Conservation (phyloP, 2,329 filamentous ascomycete species). For the Cladophialophora yegresii region DNA sequence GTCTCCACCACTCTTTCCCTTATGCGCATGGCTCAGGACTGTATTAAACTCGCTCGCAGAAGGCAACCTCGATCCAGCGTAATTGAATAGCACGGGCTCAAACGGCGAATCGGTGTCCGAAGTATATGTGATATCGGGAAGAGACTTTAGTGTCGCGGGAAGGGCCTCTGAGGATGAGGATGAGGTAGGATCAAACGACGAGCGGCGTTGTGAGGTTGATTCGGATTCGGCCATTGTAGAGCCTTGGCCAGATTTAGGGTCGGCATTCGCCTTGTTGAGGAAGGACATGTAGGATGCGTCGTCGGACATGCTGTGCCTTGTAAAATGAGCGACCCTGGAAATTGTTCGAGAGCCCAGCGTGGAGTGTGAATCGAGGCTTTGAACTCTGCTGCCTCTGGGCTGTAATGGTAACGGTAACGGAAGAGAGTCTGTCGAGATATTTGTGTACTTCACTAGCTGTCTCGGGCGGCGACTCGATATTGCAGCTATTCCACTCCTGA, state of each 20-base stretch:
- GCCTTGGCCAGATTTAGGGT: slow-evolving; percentile 48
- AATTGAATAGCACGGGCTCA: slow-evolving; percentile 70
- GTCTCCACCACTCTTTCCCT: slow-evolving; percentile 36
- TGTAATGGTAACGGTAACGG: neutral
- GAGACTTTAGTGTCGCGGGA: slow-evolving; percentile 55
- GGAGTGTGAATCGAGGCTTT: neutral
- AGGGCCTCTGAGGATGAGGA: slow-evolving; percentile 37
- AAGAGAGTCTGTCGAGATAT: neutral
- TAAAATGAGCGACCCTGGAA: neutral
- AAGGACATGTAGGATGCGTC: slow-evolving; percentile 85
- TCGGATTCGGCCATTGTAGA: slow-evolving; percentile 26
- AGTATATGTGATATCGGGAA: slow-evolving; percentile 56
- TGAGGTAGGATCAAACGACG: slow-evolving; percentile 30
- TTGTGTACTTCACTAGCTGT: neutral
- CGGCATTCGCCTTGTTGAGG: slow-evolving; percentile 81
- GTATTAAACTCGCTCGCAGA: slow-evolving; percentile 66
- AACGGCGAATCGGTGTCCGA: slow-evolving; percentile 88
- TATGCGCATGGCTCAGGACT: slow-evolving; percentile 57
- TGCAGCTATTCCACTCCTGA: neutral
- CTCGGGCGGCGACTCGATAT: neutral
- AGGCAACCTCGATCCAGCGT: slow-evolving; percentile 47
- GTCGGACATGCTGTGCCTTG: slow-evolving; percentile 50
- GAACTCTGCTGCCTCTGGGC: neutral
- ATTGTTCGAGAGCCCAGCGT: neutral
- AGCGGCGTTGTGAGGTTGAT: slow-evolving; percentile 29